Evolutionary conservation across 169 alveolate genomes (phyloP).

Genomic region (Theileria orientalis): DNA sequence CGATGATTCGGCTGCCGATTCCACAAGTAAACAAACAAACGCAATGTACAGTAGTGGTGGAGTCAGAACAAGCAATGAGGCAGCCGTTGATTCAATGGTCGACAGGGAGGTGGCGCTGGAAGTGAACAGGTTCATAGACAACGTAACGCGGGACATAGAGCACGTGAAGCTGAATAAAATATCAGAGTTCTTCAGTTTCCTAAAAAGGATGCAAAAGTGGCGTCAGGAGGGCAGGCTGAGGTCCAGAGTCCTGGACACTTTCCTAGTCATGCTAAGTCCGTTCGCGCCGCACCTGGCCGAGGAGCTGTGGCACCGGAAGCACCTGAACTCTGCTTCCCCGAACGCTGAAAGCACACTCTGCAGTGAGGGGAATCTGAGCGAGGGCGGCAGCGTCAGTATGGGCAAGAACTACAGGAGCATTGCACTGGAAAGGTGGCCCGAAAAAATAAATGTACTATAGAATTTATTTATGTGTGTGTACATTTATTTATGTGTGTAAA

Average conservation of each 20-base stretch:
- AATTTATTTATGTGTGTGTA: background rate
- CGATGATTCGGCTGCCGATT: no score
- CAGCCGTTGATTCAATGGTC: background rate
- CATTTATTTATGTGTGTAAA: no score
- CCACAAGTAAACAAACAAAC: no score
- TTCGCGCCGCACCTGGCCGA: slow-evolving; percentile 83
- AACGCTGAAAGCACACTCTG: no score
- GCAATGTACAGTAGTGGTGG: no score
- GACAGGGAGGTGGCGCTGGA: background rate
- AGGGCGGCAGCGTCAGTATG: background rate
- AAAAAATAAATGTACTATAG: background rate
- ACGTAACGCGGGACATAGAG: slow-evolving; percentile 67
- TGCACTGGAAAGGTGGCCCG: slow-evolving; percentile 15
- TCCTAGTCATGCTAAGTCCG: slow-evolving; percentile 72
- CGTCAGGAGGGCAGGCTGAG: slow-evolving; percentile 20
- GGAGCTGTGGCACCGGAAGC: slow-evolving; percentile 68
- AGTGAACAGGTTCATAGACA: slow-evolving; percentile 34
- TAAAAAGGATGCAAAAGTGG: background rate
- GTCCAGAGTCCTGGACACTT: slow-evolving; percentile 36
- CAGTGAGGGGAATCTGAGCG: background rate
- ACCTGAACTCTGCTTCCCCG: no score
- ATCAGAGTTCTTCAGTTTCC: slow-evolving; percentile 44
- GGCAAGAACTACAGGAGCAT: slow-evolving; percentile 7
- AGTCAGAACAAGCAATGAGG: background rate
- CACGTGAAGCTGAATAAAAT: slow-evolving; percentile 66